Evolutionary conservation across 371 early-diverging fungal genomes (phyloP).

Genomic region (Mucor irregularis): DNA sequence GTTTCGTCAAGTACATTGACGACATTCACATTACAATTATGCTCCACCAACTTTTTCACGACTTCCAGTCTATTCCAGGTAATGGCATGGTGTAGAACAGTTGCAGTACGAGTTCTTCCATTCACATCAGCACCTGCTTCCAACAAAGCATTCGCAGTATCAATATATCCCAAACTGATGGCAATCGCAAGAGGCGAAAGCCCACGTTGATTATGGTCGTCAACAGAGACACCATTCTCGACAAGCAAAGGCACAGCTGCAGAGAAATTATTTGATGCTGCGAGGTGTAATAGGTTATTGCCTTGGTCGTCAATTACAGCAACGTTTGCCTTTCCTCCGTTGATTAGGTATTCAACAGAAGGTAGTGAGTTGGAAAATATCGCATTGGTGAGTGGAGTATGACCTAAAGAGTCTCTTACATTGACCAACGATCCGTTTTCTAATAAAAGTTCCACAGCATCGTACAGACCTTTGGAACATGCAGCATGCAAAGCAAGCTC

Average conservation of each 20-base stretch:
- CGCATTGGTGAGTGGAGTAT: slow-evolving; percentile 57
- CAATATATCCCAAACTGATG: slow-evolving; percentile 37
- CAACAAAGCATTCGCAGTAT: slow-evolving; percentile 25
- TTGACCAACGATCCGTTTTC: slow-evolving; percentile 50
- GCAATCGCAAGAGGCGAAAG: slow-evolving; percentile 46
- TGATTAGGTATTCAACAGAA: slow-evolving; percentile 33
- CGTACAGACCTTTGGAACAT: slow-evolving; percentile 29
- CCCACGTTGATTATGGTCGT: slow-evolving; percentile 34
- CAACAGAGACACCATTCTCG: slow-evolving; percentile 20
- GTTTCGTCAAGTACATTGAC: slow-evolving; percentile 47
- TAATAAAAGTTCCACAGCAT: slow-evolving; percentile 45
- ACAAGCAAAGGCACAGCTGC: slow-evolving; percentile 28
- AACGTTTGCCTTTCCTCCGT: slow-evolving; percentile 26
- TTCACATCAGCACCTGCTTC: slow-evolving; percentile 40
- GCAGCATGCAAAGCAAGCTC: slow-evolving; percentile 49
- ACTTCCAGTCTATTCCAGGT: slow-evolving; percentile 49
- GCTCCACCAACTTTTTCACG: slow-evolving; percentile 32
- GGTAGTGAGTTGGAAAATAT: slow-evolving; percentile 31
- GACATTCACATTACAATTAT: slow-evolving; percentile 32
- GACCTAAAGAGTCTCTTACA: slow-evolving; percentile 65
- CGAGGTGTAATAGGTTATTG: slow-evolving; percentile 61
- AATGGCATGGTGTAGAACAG: slow-evolving; percentile 47
- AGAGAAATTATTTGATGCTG: slow-evolving; percentile 32
- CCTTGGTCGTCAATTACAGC: slow-evolving; percentile 62
- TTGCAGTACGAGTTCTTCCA: slow-evolving; percentile 27